Percentiles rank a stretch among this genome's conserved stretches.
phyloP scores from a whole-genome alignment of 2,329 filamentous ascomycete species.

The Emergomyces africanus region DNA sequence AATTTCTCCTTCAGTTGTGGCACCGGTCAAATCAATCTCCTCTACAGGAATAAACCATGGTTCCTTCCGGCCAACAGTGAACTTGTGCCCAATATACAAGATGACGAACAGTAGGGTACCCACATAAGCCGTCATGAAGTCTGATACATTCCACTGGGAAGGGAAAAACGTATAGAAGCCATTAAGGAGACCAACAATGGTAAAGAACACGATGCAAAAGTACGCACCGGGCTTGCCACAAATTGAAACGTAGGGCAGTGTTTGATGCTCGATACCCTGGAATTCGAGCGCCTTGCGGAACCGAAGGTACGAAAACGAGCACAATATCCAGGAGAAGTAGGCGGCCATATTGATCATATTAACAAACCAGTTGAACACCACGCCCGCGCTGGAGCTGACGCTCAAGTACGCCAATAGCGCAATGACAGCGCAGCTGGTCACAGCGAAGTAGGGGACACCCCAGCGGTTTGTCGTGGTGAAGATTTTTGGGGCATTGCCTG shows the following conservation, averaged over 20 bases:
- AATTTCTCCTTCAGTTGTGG: background rate
- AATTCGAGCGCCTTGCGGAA: background rate
- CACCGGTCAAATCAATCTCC: background rate
- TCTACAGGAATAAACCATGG: background rate
- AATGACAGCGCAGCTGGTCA: slow-evolving; percentile 6
- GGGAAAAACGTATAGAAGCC: background rate
- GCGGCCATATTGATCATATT: slow-evolving; percentile 7
- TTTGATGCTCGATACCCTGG: background rate
- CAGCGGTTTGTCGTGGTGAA: slow-evolving; percentile 15
- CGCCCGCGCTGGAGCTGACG: slow-evolving; percentile 4
- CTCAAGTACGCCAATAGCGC: slow-evolving; percentile 9
- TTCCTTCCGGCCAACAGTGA: background rate
- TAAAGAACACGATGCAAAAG: background rate
- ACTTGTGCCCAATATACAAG: background rate
- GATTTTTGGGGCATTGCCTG: slow-evolving; percentile 23
- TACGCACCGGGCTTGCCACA: background rate
- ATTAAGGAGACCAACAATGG: background rate
- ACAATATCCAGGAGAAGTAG: background rate
- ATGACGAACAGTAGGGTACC: background rate
- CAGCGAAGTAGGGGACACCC: slow-evolving; percentile 10
- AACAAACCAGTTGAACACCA: slow-evolving; percentile 12
- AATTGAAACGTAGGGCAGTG: background rate
- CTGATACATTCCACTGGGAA: background rate
- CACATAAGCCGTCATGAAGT: background rate
- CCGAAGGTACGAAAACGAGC: background rate